A percentile compares a stretch with the other conserved stretches of the same genome.
Evolutionary conservation across 139 green algal genomes (phyloP).

Genomic region (Ettlia oleoabundans): DNA sequence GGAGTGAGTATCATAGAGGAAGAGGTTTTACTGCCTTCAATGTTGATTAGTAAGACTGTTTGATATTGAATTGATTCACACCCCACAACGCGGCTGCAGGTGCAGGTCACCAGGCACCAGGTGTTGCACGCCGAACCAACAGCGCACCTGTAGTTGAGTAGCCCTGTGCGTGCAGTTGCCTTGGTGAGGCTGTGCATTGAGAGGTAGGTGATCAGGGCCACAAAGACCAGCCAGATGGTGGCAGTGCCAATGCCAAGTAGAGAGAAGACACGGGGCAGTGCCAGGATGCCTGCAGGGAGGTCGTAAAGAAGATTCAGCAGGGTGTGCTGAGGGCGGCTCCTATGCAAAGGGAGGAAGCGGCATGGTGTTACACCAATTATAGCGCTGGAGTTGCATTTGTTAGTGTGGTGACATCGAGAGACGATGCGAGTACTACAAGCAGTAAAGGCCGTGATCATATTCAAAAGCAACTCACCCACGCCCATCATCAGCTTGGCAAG

Average conservation of each 20-base stretch:
- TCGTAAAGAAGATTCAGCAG: not conserved
- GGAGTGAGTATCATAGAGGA: too few species aligned
- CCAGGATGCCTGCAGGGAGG: constrained; percentile 30
- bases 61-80: too few species aligned
- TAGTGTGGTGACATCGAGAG: too few species aligned
- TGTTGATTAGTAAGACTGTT: too few species aligned
- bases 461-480: constrained; percentile 7
- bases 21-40: too few species aligned
- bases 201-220: constrained; percentile 21
- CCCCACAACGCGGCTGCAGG: too few species aligned
- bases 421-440: too few species aligned
- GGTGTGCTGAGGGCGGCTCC: too few species aligned
- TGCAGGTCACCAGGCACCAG: not conserved
- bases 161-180: constrained; percentile 28
- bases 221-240: constrained; percentile 21
- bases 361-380: not conserved
- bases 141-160: constrained; percentile 25
- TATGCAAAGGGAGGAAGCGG: not conserved
- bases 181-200: constrained; percentile 30
- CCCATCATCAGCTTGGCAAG: constrained; percentile 41
- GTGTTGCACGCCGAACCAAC: not conserved
- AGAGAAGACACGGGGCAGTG: constrained; percentile 32
- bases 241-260: constrained; percentile 25
- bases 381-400: too few species aligned
- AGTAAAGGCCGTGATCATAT: too few species aligned